phyloP scores from a whole-genome alignment of 345 rosid genomes.

The Rhizophora mangle region DNA sequence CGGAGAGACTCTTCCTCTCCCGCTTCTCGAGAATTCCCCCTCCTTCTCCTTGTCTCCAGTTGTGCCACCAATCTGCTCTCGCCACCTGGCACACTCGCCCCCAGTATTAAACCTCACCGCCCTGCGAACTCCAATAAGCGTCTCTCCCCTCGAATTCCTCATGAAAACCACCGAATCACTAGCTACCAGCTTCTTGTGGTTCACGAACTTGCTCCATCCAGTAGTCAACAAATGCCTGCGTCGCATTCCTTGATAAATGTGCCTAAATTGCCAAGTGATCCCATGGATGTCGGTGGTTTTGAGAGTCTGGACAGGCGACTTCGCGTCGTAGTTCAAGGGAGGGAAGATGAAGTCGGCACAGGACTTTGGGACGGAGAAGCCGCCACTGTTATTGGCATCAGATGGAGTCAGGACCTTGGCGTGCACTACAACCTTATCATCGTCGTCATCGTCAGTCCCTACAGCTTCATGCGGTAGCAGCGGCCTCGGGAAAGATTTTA shows the following conservation, averaged over 20 bases:
- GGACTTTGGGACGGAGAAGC: constrained; percentile 89
- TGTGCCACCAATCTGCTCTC: constrained; percentile 30
- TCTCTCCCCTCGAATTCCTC: constrained; percentile 49
- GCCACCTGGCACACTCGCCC: constrained; percentile 46
- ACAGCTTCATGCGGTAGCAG: background rate
- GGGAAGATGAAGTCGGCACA: constrained; percentile 92
- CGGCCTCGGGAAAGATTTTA: constrained; percentile 14
- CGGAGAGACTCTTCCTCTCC: constrained; percentile 43
- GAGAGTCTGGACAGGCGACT: constrained; percentile 79
- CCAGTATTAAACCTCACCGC: constrained; percentile 28
- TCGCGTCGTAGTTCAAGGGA: constrained; percentile 61
- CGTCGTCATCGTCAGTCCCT: constrained; percentile 15
- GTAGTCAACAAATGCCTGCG: constrained; percentile 84
- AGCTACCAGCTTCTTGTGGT: constrained; percentile 76
- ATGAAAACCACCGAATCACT: constrained; percentile 87
- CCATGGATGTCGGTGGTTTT: constrained; percentile 72
- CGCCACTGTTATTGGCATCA: constrained; percentile 95
- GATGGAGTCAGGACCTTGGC: constrained; percentile 81
- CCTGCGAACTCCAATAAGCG: constrained; percentile 73
- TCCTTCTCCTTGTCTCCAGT: constrained; percentile 18
- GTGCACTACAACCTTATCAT: constrained; percentile 45
- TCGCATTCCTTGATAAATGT: constrained; percentile 88
- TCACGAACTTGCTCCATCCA: constrained; percentile 97
- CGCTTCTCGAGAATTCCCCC: constrained; percentile 31
- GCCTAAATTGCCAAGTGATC: constrained; percentile 66